These are phyloP conservation scores for Sonneratia caseolaris DNA, from an alignment of 345 rosid species.

Conservation along the genomic window DNA sequence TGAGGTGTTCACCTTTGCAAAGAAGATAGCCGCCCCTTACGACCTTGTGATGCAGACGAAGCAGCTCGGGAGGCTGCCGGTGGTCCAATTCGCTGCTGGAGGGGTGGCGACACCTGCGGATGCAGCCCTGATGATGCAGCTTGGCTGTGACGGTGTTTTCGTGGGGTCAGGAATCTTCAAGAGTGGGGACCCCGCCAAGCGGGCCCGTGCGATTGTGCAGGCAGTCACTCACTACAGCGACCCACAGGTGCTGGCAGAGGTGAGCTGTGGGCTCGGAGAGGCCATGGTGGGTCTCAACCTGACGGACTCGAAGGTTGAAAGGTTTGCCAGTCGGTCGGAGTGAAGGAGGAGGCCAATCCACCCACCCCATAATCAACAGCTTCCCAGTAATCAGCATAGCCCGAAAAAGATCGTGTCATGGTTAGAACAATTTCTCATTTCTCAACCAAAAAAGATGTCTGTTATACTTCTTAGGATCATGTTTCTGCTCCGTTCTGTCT, in stretches of 20 bases:
- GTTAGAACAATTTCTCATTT: not conserved
- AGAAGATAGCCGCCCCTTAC: constrained; percentile 55
- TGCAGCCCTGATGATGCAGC: constrained; percentile 73
- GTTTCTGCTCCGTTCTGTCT: too few species aligned
- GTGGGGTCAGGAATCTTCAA: constrained; percentile 66
- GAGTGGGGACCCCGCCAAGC: constrained; percentile 52
- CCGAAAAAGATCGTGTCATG: not conserved
- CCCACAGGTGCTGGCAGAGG: constrained; percentile 50
- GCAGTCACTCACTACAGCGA: constrained; percentile 60
- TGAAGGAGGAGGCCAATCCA: constrained; percentile 3
- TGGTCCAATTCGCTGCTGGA: constrained; percentile 64
- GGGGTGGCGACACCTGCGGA: constrained; percentile 72
- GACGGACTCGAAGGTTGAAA: constrained; percentile 53
- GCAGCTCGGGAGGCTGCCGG: constrained; percentile 61
- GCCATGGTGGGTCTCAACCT: constrained; percentile 74
- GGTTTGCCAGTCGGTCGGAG: constrained; percentile 63
- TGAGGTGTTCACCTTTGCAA: constrained; percentile 61
- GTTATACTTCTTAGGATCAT: too few species aligned
- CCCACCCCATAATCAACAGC: not conserved
- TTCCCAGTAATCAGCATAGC: too few species aligned
- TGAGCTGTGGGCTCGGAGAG: constrained; percentile 61
- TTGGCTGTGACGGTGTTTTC: constrained; percentile 65
- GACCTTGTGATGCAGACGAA: constrained; percentile 65
- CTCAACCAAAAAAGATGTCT: not conserved
- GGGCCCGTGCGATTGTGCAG: constrained; percentile 63